Evolutionary conservation across 176 grass and related monocot species (phyloP).

Genomic region (Thinopyrum elongatum): DNA sequence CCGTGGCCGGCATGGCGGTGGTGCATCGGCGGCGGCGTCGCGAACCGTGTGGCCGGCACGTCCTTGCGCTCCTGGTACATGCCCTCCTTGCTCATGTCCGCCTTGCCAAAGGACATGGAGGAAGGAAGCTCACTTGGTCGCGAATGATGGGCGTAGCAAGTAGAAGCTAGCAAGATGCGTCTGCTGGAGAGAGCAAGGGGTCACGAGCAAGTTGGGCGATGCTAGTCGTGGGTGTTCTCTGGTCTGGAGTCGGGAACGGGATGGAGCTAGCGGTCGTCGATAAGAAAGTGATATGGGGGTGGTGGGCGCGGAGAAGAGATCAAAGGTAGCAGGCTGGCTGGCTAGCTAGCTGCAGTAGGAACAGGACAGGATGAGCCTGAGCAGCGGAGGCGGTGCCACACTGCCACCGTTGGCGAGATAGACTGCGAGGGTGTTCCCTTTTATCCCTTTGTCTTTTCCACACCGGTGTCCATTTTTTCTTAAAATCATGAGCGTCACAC

Average conservation of each 20-base stretch:
- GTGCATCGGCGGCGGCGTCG: slow-evolving; percentile 29
- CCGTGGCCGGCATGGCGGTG: neutral
- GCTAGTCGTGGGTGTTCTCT: slow-evolving; percentile 1
- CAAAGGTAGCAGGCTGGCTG: neutral
- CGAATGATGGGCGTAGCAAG: neutral
- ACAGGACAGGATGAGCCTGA: slow-evolving; percentile 30
- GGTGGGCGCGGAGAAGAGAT: slow-evolving; percentile 22
- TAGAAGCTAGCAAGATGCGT: neutral
- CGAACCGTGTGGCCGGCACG: slow-evolving; percentile 20
- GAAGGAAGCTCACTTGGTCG: neutral
- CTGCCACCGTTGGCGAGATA: slow-evolving; percentile 14
- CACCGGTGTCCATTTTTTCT: neutral
- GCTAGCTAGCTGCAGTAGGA: neutral
- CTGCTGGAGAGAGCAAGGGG: neutral
- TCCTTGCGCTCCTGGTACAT: slow-evolving; percentile 58
- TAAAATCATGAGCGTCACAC: no score
- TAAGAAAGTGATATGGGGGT: slow-evolving; percentile 30
- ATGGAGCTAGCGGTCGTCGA: slow-evolving; percentile 16
- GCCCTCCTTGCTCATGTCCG: slow-evolving; percentile 52
- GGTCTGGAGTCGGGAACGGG: slow-evolving; percentile 14
- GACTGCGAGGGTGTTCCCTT: slow-evolving; percentile 8
- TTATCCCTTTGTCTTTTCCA: slow-evolving; percentile 44
- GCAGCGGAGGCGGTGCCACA: slow-evolving; percentile 20
- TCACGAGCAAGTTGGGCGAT: neutral
- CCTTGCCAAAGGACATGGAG: slow-evolving; percentile 48